Percentiles rank a stretch among this genome's conserved stretches.
These are phyloP conservation scores for Exophiala aquamarina DNA, from an alignment of 2,329 filamentous ascomycete species.

Conservation along the genomic window DNA sequence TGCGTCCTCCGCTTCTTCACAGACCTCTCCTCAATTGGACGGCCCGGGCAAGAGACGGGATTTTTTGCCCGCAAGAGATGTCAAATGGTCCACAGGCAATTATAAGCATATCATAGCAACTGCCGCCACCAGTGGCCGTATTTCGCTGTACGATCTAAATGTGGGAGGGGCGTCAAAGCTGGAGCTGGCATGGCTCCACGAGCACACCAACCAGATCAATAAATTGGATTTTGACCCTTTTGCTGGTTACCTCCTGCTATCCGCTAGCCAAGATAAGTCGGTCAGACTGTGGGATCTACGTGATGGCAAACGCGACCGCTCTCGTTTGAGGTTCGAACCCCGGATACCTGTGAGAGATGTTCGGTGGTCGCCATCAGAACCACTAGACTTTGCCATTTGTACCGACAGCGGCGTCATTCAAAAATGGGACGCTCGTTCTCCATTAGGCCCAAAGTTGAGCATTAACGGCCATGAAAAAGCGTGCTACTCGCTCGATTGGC, in stretches of 20 bases:
- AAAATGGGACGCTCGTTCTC: constrained; percentile 62
- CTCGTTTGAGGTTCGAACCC: constrained; percentile 51
- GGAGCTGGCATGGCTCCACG: constrained; percentile 62
- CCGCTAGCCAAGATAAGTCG: constrained; percentile 64
- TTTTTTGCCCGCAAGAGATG: constrained; percentile 63
- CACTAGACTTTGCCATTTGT: constrained; percentile 63
- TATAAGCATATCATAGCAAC: constrained; percentile 63
- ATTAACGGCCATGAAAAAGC: constrained; percentile 62
- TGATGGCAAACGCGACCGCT: constrained; percentile 44
- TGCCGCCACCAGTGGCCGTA: constrained; percentile 64
- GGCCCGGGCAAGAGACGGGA: constrained; percentile 53
- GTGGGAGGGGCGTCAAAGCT: constrained; percentile 46
- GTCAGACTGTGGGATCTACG: constrained; percentile 66
- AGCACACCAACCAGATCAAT: constrained; percentile 66
- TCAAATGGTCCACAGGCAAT: constrained; percentile 66
- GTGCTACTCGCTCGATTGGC: constrained; percentile 66
- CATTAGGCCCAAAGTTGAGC: constrained; percentile 57
- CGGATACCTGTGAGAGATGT: constrained; percentile 63
- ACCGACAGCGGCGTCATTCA: constrained; percentile 65
- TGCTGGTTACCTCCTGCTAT: constrained; percentile 59
- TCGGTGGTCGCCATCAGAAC: constrained; percentile 59
- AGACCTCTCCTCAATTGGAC: constrained; percentile 43
- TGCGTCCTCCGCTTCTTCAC: constrained; percentile 56
- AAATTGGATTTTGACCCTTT: constrained; percentile 65
- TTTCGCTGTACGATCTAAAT: constrained; percentile 62